A percentile compares a stretch with the other conserved stretches of the same genome.
These are phyloP conservation scores for Wickerhamiella musiphila DNA, from an alignment of 805 yeast species.

Conservation along the genomic window DNA sequence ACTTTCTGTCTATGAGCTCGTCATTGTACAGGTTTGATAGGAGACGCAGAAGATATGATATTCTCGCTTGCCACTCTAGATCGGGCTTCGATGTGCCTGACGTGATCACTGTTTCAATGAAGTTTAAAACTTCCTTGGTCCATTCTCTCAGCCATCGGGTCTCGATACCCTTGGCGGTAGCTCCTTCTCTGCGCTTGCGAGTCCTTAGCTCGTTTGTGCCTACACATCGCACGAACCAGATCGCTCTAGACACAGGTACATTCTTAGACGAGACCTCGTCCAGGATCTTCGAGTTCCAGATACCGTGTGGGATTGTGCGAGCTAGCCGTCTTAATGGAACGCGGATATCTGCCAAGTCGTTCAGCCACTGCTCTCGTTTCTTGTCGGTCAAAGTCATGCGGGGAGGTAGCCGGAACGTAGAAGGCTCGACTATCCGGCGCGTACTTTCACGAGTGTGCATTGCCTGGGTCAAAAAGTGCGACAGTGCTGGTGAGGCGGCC, in stretches of 20 bases:
- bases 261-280: slow-evolving; percentile 52
- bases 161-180: slow-evolving; percentile 21
- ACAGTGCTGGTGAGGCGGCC: slow-evolving; percentile 31
- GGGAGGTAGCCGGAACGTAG: slow-evolving; percentile 65
- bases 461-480: slow-evolving; percentile 31
- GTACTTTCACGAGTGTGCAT: slow-evolving; percentile 30
- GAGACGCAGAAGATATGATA: slow-evolving; percentile 44
- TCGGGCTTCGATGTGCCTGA: slow-evolving; percentile 18
- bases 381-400: slow-evolving; percentile 80
- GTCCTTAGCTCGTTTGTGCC: slow-evolving; percentile 59
- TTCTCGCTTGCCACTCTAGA: slow-evolving; percentile 29
- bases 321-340: slow-evolving; percentile 53
- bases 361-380: slow-evolving; percentile 71
- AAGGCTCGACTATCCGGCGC: slow-evolving; percentile 30
- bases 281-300: slow-evolving; percentile 50
- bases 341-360: slow-evolving; percentile 51
- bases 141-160: slow-evolving; percentile 66
- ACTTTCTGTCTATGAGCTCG: slow-evolving; percentile 41
- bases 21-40: slow-evolving; percentile 52
- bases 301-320: slow-evolving; percentile 78
- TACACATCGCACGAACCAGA: slow-evolving; percentile 84
- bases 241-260: slow-evolving; percentile 65
- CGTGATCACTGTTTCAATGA: slow-evolving; percentile 33
- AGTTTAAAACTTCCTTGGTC: slow-evolving; percentile 68
- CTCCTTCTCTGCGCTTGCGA: slow-evolving; percentile 28